A percentile compares a stretch with the other conserved stretches of the same genome.
phyloP scores from a whole-genome alignment of 2,329 filamentous ascomycete species.

The Calonectria hawksworthii region DNA sequence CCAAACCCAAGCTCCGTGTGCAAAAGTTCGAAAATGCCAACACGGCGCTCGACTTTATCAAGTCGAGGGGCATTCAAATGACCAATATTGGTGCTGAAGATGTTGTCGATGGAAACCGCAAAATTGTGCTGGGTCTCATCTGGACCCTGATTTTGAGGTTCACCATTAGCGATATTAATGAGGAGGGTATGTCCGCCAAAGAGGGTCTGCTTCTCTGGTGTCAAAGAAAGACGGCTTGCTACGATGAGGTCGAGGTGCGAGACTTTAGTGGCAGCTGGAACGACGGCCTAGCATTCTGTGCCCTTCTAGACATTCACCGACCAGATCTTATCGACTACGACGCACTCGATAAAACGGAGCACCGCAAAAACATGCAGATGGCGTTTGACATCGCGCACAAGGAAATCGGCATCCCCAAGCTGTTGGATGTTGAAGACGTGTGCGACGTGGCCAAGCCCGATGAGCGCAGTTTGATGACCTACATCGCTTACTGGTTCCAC shows the following conservation, averaged over 20 bases:
- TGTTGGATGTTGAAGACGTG: slow-evolving; percentile 98
- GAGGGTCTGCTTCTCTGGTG: slow-evolving; percentile 97
- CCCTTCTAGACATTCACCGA: slow-evolving; percentile 94
- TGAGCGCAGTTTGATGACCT: slow-evolving; percentile 97
- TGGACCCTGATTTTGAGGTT: slow-evolving; percentile 99
- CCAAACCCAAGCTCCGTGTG: slow-evolving; percentile 94
- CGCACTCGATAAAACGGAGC: slow-evolving; percentile 91
- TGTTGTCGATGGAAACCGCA: slow-evolving; percentile 96
- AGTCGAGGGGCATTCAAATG: slow-evolving; percentile 91
- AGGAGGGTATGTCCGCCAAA: slow-evolving; percentile 97
- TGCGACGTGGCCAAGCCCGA: slow-evolving; percentile 97
- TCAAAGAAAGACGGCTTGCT: slow-evolving; percentile 98
- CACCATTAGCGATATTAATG: slow-evolving; percentile 98
- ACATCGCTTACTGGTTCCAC: slow-evolving; percentile 99
- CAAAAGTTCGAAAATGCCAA: slow-evolving; percentile 99
- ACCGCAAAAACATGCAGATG: slow-evolving; percentile 96
- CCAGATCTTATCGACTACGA: slow-evolving; percentile 99
- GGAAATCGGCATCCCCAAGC: slow-evolving; percentile 95
- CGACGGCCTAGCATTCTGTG: slow-evolving; percentile 96
- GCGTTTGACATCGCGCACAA: slow-evolving; percentile 96
- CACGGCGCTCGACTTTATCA: slow-evolving; percentile 93
- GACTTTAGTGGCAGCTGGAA: slow-evolving; percentile 99
- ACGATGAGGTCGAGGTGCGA: slow-evolving; percentile 94
- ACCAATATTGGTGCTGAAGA: slow-evolving; percentile 99
- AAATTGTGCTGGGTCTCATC: slow-evolving; percentile 96